Evolutionary conservation across 345 rosid species (phyloP), one percentile per base, ranked within the genome.

Genomic region (Erysimum cheiranthoides): DNA sequence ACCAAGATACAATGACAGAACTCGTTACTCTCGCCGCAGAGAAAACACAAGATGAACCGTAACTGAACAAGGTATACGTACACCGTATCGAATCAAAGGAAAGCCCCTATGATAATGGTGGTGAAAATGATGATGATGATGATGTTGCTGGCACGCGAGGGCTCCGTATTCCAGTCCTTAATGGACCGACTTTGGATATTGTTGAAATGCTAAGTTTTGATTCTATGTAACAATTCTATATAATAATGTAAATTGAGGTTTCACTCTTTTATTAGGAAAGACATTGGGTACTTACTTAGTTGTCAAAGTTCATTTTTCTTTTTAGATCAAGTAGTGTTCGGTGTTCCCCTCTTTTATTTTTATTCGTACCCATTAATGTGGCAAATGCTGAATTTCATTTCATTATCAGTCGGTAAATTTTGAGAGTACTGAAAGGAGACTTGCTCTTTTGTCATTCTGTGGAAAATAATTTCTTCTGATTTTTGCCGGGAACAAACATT

Each of bases 1-100:
- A 81, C 97, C 99, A n/a, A 89, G 98, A 83, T 96, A 93, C 83
- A 96, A 96, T 54, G 99, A 93, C 82, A 80, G 97, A 74, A 93
- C 98, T 69, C 80, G 97, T 8, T 95, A 90, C 25, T 90, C 85
- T 18, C 93, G 98, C n/a, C 91, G 96, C 75, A 77, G 89, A 74
- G 97, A 92, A 74, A 90, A 87, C 73, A 79, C 72, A 63, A 77
- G 90, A 49, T 90, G 82, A 88, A 66, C 27, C 16, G 5, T 50
- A 8, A 68, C 28, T 27, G 61, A 70, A 45, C 66, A 76, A 62
- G 65, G 36, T 61, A 40, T 25, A 42, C 56, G 3, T 16, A 76
- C 51, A 53, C 70, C 57, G 3, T 18, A 10, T 50, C 38, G 2
- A 21, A 52, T 27, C 6, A 42, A 68, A 51, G 14, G 16, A 60